Evolutionary conservation across 352 stramenopile genomes (phyloP).

Genomic region (Phytopythium cucurbitacearum): DNA sequence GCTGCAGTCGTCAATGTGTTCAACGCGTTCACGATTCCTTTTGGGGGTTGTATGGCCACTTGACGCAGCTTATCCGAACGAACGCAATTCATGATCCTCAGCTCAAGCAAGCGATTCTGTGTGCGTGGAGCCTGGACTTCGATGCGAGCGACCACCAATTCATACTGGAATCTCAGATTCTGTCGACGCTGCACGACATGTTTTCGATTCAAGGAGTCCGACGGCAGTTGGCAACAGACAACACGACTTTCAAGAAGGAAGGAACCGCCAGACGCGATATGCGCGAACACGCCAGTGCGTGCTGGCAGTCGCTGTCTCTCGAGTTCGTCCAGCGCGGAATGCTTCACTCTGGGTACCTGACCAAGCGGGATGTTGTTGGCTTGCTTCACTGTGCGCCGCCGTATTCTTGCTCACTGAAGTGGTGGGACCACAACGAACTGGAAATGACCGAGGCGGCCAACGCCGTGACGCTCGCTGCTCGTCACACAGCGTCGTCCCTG

Average conservation of each 20-base stretch:
- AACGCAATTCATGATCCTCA: constrained; percentile 38
- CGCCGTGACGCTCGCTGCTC: constrained; percentile 12
- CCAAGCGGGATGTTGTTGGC: constrained; percentile 73
- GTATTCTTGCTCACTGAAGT: constrained; percentile 46
- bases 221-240: constrained; percentile 27
- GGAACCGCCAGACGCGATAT: constrained; percentile 7
- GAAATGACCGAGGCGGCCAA: neutral
- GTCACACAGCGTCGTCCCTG: constrained; percentile 73
- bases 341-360: constrained; percentile 59
- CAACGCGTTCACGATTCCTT: constrained; percentile 65
- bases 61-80: constrained; percentile 51
- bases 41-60: constrained; percentile 64
- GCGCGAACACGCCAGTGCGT: constrained; percentile 33
- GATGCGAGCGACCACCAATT: constrained; percentile 79
- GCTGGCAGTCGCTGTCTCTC: constrained; percentile 76
- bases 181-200: constrained; percentile 64
- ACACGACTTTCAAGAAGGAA: constrained; percentile 7
- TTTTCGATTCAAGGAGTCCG: constrained; percentile 68
- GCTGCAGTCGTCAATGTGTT: constrained; percentile 58
- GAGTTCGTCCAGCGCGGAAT: constrained; percentile 79
- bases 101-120: constrained; percentile 77
- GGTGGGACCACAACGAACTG: constrained; percentile 61
- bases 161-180: constrained; percentile 72
- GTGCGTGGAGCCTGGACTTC: constrained; percentile 81
- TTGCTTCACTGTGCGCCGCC: constrained; percentile 55